A percentile compares a stretch with the other conserved stretches of the same genome.
phyloP scores from a whole-genome alignment of 164 flowering plant species.

The Nelumbo lutea region DNA sequence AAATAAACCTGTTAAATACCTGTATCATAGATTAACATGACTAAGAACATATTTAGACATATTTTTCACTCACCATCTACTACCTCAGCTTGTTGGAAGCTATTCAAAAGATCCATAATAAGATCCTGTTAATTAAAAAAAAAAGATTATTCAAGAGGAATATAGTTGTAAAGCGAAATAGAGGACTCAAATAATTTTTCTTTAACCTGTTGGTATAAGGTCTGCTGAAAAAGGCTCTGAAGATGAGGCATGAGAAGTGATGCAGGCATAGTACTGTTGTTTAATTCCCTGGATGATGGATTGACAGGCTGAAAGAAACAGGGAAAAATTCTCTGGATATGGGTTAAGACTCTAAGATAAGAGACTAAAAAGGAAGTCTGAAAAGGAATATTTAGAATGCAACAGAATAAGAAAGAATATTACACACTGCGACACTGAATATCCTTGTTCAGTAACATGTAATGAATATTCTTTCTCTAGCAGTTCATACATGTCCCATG shows the following conservation, averaged over 20 bases:
- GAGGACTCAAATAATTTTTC: background rate
- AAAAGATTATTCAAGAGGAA: slow-evolving; percentile 2
- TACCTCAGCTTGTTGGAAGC: slow-evolving; percentile 65
- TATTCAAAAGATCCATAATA: slow-evolving; percentile 57
- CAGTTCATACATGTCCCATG: background rate
- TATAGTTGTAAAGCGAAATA: background rate
- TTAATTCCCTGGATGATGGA: slow-evolving; percentile 48
- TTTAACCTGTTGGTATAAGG: slow-evolving; percentile 79
- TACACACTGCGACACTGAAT: no score
- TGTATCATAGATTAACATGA: background rate
- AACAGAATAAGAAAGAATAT: background rate
- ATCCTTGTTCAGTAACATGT: no score
- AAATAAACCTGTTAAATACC: background rate
- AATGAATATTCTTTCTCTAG: background rate
- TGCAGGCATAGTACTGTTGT: slow-evolving; percentile 36
- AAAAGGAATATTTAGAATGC: background rate
- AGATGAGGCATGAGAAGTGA: slow-evolving; percentile 82
- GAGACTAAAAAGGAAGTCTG: background rate
- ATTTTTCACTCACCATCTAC: slow-evolving; percentile 58
- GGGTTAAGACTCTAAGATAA: background rate
- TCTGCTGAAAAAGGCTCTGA: slow-evolving; percentile 91
- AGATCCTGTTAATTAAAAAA: slow-evolving; percentile 54
- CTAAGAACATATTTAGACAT: background rate
- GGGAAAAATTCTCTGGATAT: background rate
- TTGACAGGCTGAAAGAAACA: slow-evolving; percentile 35